These are phyloP conservation scores for Volvox carteri DNA, from an alignment of 163 green algal genomes.

Conservation along the genomic window DNA sequence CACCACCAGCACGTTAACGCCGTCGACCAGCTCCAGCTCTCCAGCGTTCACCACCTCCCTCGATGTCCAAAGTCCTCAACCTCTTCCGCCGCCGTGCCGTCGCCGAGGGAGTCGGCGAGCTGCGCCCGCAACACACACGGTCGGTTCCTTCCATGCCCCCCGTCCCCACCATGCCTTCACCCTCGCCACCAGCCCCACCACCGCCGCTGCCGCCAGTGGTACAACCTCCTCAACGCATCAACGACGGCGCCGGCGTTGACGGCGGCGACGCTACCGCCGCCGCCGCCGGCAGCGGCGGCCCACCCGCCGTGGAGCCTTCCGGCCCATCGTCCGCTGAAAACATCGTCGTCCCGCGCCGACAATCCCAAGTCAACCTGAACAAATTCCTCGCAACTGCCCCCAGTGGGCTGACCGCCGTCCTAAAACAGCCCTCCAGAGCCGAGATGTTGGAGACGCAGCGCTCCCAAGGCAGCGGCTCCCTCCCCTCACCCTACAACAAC, in stretches of 20 bases:
- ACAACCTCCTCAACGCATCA: neutral
- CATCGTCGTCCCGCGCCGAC: neutral
- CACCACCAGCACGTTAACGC: too few species aligned
- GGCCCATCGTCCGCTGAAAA: neutral
- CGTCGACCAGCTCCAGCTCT: too few species aligned
- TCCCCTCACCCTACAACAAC: neutral
- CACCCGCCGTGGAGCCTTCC: neutral
- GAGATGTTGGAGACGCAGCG: neutral
- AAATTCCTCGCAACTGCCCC: neutral
- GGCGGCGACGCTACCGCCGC: neutral
- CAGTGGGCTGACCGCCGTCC: neutral
- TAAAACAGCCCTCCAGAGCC: neutral
- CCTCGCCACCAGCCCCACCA: neutral
- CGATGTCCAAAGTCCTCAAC: constrained; percentile 5
- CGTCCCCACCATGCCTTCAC: neutral
- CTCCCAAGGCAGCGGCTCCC: constrained; percentile 6
- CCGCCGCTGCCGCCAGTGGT: neutral
- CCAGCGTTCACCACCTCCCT: too few species aligned
- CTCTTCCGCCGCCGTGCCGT: neutral
- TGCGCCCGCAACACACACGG: neutral
- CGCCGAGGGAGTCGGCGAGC: neutral
- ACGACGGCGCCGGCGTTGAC: neutral
- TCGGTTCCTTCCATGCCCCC: neutral
- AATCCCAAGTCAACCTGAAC: constrained; percentile 27
- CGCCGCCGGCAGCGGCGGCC: neutral